These are phyloP conservation scores for Pleurotus giganteus DNA, from an alignment of 768 basidiomycete species.

Conservation along the genomic window DNA sequence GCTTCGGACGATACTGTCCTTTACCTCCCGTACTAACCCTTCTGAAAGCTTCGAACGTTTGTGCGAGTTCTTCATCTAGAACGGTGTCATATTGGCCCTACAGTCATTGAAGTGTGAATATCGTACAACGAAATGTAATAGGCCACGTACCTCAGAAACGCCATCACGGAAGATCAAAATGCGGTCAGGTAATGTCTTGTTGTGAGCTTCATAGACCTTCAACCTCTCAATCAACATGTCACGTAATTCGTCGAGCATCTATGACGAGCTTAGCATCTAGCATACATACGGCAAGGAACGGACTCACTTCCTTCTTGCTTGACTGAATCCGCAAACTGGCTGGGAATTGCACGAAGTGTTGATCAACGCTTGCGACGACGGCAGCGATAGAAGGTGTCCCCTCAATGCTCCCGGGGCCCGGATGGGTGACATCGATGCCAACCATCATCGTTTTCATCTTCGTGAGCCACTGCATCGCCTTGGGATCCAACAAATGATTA, in stretches of 20 bases:
- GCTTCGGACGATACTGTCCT: constrained; percentile 51
- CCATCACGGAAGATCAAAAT: constrained; percentile 79
- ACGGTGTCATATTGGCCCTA: constrained; percentile 76
- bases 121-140: neutral
- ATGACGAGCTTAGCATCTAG: neutral
- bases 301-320: constrained; percentile 43
- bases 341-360: constrained; percentile 72
- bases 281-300: neutral
- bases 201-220: constrained; percentile 52
- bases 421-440: constrained; percentile 84
- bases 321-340: constrained; percentile 70
- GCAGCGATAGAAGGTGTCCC: constrained; percentile 85
- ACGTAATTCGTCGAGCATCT: constrained; percentile 72
- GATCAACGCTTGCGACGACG: constrained; percentile 75
- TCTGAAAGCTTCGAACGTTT: constrained; percentile 60
- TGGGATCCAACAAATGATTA: constrained; percentile 54
- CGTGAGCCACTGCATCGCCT: constrained; percentile 61
- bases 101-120: neutral
- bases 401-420: constrained; percentile 59
- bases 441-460: constrained; percentile 77
- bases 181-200: constrained; percentile 58
- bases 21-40: constrained; percentile 41
- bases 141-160: constrained; percentile 64
- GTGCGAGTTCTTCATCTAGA: constrained; percentile 56
- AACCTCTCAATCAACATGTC: constrained; percentile 75